Evolutionary conservation across 2,329 filamentous ascomycete species (phyloP).

Genomic region (Bimuria novae-zelandiae): DNA sequence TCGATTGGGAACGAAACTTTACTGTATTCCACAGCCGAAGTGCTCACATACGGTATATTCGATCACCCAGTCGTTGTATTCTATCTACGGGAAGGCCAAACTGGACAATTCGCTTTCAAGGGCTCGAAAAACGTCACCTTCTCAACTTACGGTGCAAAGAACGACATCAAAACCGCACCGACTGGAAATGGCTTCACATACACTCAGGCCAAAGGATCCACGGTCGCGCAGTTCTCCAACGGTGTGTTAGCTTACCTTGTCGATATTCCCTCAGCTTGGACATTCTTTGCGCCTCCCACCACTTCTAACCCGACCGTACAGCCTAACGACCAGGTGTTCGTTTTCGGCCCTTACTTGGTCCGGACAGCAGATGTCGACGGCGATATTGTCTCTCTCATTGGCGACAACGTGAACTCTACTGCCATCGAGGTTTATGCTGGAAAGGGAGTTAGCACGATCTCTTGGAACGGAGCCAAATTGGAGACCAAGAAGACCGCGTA

Average conservation of each 20-base stretch:
- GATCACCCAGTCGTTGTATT: constrained; percentile 55
- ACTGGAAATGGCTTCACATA: constrained; percentile 48
- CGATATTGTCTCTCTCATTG: constrained; percentile 54
- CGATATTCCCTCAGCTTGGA: constrained; percentile 59
- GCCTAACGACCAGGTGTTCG: constrained; percentile 51
- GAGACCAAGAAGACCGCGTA: constrained; percentile 47
- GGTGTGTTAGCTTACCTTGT: constrained; percentile 58
- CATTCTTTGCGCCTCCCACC: constrained; percentile 60
- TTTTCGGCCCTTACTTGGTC: constrained; percentile 36
- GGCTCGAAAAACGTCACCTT: constrained; percentile 45
- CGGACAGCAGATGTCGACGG: constrained; percentile 47
- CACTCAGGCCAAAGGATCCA: constrained; percentile 53
- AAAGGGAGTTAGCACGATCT: constrained; percentile 34
- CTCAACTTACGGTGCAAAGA: constrained; percentile 47
- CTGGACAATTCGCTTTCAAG: constrained; percentile 57
- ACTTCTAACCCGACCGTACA: constrained; percentile 51
- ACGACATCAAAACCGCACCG: constrained; percentile 38
- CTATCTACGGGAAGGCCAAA: constrained; percentile 56
- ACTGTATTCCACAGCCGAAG: constrained; percentile 58
- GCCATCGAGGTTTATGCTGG: constrained; percentile 47
- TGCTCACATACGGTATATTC: constrained; percentile 56
- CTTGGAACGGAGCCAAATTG: constrained; percentile 55
- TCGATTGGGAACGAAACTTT: constrained; percentile 53
- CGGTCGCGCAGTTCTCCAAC: constrained; percentile 56
- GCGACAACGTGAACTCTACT: constrained; percentile 49